Conservation (phyloP, 2,329 filamentous ascomycete genomes). For the Grosmannia penicillata region DNA sequence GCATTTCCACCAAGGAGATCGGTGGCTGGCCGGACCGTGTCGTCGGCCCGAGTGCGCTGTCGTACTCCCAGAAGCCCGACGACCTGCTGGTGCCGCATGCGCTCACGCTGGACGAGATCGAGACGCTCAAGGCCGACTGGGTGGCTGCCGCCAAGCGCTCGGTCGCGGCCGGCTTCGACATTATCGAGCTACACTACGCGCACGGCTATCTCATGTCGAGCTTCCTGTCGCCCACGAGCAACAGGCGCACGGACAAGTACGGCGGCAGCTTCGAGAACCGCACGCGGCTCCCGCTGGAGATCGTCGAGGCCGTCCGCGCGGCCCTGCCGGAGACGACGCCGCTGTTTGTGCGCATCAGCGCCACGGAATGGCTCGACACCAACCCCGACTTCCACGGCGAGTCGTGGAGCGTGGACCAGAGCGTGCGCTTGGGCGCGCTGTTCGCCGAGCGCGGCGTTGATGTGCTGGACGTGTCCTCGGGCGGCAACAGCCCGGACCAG, state of each 20-base stretch:
- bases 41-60: constrained; percentile 16
- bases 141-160: constrained; percentile 37
- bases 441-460: constrained; percentile 57
- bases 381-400: constrained; percentile 35
- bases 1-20: constrained; percentile 30
- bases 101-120: constrained; percentile 51
- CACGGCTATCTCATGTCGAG: constrained; percentile 63
- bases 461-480: constrained; percentile 57
- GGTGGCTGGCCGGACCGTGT: constrained; percentile 30
- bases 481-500: constrained; percentile 46
- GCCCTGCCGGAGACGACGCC: constrained; percentile 39
- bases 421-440: constrained; percentile 44
- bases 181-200: constrained; percentile 59
- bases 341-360: constrained; percentile 44
- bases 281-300: constrained; percentile 42
- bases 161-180: constrained; percentile 50
- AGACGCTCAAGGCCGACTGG: constrained; percentile 44
- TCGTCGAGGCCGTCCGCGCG: constrained; percentile 33
- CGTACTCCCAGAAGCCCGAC: constrained; percentile 3
- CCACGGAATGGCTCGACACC: constrained; percentile 59
- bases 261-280: constrained; percentile 53
- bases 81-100: constrained; percentile 30
- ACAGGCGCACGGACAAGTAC: constrained; percentile 51
- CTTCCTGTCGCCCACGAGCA: constrained; percentile 57
- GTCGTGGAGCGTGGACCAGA: constrained; percentile 54